These are phyloP conservation scores for Sclerotinia subarctica DNA, from an alignment of 2,329 filamentous ascomycete species.

Conservation along the genomic window DNA sequence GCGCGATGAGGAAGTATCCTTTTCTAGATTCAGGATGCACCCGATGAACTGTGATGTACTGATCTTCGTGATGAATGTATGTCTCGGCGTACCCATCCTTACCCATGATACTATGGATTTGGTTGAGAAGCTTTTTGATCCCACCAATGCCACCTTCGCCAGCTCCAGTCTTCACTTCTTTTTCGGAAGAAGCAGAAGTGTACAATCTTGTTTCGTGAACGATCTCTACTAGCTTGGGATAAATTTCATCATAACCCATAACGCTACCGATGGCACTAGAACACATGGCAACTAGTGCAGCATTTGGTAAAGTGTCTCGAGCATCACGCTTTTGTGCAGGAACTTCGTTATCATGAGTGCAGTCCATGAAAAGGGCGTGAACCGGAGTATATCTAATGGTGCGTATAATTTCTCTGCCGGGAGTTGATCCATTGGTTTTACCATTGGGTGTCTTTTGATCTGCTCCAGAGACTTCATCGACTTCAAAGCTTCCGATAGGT, in stretches of 20 bases:
- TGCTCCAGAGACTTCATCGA: constrained; percentile 75
- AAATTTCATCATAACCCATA: constrained; percentile 97
- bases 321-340: constrained; percentile 94
- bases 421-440: constrained; percentile 36
- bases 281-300: constrained; percentile 93
- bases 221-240: constrained; percentile 87
- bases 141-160: constrained; percentile 83
- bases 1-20: constrained; percentile 92
- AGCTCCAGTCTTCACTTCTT: constrained; percentile 61
- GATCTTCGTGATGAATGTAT: constrained; percentile 92
- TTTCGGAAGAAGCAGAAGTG: constrained; percentile 68
- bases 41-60: constrained; percentile 94
- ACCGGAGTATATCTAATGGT: constrained; percentile 84
- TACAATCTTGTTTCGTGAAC: constrained; percentile 87
- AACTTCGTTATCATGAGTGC: constrained; percentile 96
- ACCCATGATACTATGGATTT: constrained; percentile 94
- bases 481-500: constrained; percentile 94
- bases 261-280: constrained; percentile 91
- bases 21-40: constrained; percentile 90
- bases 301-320: constrained; percentile 88
- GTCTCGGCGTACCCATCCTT: constrained; percentile 92
- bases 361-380: constrained; percentile 97
- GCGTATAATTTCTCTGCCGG: constrained; percentile 55
- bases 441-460: constrained; percentile 44
- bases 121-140: constrained; percentile 88